These are phyloP conservation scores for Fusarium haematococcum DNA, from an alignment of 2,329 filamentous ascomycete species.

Conservation along the genomic window DNA sequence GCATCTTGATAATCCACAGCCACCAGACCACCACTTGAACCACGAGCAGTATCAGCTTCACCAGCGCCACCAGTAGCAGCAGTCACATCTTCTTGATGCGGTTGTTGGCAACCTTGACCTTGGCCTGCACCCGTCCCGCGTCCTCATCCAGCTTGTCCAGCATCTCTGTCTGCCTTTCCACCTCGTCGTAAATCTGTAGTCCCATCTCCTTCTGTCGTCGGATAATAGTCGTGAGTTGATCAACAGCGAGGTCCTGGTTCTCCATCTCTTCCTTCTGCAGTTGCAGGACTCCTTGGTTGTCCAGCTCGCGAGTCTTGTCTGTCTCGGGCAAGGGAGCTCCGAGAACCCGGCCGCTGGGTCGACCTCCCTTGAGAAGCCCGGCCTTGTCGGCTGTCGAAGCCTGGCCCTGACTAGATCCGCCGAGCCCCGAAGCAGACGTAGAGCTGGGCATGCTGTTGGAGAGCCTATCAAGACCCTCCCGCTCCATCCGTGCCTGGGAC, in stretches of 20 bases:
- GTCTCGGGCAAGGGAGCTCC: slow-evolving; percentile 81
- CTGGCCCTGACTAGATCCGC: slow-evolving; percentile 63
- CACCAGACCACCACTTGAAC: slow-evolving; percentile 49
- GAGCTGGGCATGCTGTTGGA: slow-evolving; percentile 65
- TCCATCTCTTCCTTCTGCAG: slow-evolving; percentile 80
- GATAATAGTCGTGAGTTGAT: slow-evolving; percentile 76
- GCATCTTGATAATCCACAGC: slow-evolving; percentile 43
- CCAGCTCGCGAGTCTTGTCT: slow-evolving; percentile 79
- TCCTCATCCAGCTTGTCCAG: slow-evolving; percentile 75
- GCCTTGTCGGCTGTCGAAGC: slow-evolving; percentile 62
- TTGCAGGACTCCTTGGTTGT: slow-evolving; percentile 79
- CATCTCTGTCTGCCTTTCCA: slow-evolving; percentile 78
- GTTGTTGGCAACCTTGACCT: slow-evolving; percentile 80
- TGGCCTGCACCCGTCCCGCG: slow-evolving; percentile 72
- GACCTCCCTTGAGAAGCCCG: slow-evolving; percentile 56
- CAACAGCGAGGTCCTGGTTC: slow-evolving; percentile 80
- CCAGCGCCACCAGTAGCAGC: slow-evolving; percentile 35
- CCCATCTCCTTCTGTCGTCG: slow-evolving; percentile 82
- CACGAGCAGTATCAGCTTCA: slow-evolving; percentile 45
- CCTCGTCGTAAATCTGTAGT: slow-evolving; percentile 78
- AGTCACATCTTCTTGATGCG: slow-evolving; percentile 74
- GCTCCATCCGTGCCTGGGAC: slow-evolving; percentile 76
- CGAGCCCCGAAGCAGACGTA: slow-evolving; percentile 39
- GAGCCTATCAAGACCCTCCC: slow-evolving; percentile 80
- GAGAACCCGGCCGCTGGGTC: slow-evolving; percentile 71